Evolutionary conservation across 768 basidiomycete species (phyloP).

Genomic region (Auricularia cornea): DNA sequence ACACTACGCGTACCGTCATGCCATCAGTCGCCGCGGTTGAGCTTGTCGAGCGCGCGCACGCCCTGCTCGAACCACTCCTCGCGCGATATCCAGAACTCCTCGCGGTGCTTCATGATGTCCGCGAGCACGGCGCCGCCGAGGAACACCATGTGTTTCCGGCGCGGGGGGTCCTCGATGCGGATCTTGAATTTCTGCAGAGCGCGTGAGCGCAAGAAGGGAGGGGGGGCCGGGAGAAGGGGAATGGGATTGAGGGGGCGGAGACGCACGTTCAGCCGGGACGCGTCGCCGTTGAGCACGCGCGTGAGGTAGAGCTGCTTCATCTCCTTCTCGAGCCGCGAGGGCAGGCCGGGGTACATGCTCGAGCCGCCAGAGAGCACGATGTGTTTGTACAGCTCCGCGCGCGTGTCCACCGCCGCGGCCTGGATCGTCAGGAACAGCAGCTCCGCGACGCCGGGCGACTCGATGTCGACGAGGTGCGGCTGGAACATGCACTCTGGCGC

Average conservation of each 20-base stretch:
- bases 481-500: constrained; percentile 99
- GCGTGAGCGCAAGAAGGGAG: neutral
- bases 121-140: constrained; percentile 96
- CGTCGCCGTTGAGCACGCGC: constrained; percentile 77
- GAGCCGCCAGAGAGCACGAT: constrained; percentile 96
- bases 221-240: neutral
- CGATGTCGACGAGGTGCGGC: constrained; percentile 92
- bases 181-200: constrained; percentile 99
- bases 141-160: constrained; percentile 99
- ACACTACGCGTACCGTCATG: no score
- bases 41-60: constrained; percentile 70
- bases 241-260: no score
- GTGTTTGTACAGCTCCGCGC: constrained; percentile 92
- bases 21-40: constrained; percentile 45
- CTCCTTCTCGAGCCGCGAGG: constrained; percentile 95
- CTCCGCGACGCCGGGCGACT: constrained; percentile 97
- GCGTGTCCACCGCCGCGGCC: constrained; percentile 78
- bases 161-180: constrained; percentile 94
- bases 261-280: constrained; percentile 77
- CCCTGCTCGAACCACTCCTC: constrained; percentile 97
- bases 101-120: constrained; percentile 93
- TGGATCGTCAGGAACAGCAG: constrained; percentile 97
- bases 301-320: constrained; percentile 99
- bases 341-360: constrained; percentile 98
- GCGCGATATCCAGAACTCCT: constrained; percentile 92